Base-by-base conservation (phyloP, 164 flowering plant genomes). In the Tetrastigma voinierianum region DNA sequence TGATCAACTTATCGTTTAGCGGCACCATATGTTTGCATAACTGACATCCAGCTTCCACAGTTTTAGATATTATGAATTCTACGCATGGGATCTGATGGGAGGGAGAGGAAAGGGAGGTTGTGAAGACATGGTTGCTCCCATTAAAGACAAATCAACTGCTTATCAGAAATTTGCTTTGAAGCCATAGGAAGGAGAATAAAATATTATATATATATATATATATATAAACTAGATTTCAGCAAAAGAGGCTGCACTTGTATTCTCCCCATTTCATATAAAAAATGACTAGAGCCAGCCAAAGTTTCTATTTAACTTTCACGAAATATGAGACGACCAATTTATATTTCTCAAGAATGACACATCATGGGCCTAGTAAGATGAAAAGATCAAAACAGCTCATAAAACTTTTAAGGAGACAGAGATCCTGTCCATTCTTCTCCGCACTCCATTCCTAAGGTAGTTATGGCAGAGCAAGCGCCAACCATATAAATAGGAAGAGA, bases 251-350 rank as follows among this genome's bases (percentile, higher is more conserved):
- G 66, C 44, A 19, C 67, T 51, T 56, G 45, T 45, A 23, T 51
- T 72, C 64, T 67, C 75, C 52, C 73, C 70, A 59, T 56, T 61
- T 72, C 57, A 66, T 19, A 64, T 60, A 71, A 70, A 68, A 68
- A 68, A 51, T 55, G 55, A 55, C 23, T 57, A 75, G n/a, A 65
- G 70, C 59, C 67, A 4, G 55, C 61, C 70, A 46, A 32, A 46
- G 44, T 67, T 65, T 45, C 57, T 66, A 69, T 78, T 21, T 18
- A 54, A 25, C 16, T 62, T 67, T 59, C 47, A 57, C 46, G 44
- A 61, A 51, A 69, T 61, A 66, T 76, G 64, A 72, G 73, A 48
- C 23, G 59, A 64, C 72, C 70, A 60, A 47, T 57, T 66, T 70
- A 55, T 62, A 66, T 46, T 64, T 72, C 58, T 46, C 69, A 66